A percentile compares a stretch with the other conserved stretches of the same genome.
These are phyloP conservation scores for Calonectria ilicicola DNA, from an alignment of 2,329 filamentous ascomycete genomes.

Conservation along the genomic window DNA sequence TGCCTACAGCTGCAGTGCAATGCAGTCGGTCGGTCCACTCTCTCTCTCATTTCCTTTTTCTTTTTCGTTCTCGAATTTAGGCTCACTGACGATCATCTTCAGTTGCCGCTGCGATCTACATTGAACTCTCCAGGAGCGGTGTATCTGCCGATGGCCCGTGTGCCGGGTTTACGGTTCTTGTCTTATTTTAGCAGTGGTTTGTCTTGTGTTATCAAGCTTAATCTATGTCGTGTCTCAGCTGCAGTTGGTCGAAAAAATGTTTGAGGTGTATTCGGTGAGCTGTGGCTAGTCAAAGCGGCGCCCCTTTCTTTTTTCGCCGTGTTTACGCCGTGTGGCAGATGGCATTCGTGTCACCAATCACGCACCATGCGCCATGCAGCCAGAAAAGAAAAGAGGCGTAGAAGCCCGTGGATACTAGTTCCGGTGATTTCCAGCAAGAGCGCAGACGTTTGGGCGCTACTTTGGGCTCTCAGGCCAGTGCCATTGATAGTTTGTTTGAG, in stretches of 20 bases:
- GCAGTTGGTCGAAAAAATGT: background rate
- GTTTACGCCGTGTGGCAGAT: background rate
- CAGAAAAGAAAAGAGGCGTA: background rate
- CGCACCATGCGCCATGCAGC: background rate
- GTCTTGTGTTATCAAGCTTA: background rate
- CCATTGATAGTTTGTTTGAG: constrained; percentile 1
- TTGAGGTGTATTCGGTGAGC: background rate
- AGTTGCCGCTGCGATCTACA: background rate
- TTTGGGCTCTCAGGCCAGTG: background rate
- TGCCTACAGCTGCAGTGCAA: no score
- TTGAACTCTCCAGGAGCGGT: background rate
- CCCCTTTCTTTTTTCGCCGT: constrained; percentile 1
- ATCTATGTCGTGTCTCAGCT: background rate
- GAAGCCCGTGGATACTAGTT: background rate
- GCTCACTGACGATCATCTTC: background rate
- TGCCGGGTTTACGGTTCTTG: background rate
- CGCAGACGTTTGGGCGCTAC: background rate
- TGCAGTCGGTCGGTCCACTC: background rate
- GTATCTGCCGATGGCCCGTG: background rate
- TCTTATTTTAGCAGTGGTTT: background rate
- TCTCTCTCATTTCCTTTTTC: background rate
- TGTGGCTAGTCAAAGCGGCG: background rate
- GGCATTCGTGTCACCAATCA: background rate
- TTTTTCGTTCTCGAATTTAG: background rate
- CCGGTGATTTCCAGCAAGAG: background rate